Evolutionary conservation across 805 yeast genomes (phyloP).

Genomic region (Metschnikowia lunata): DNA sequence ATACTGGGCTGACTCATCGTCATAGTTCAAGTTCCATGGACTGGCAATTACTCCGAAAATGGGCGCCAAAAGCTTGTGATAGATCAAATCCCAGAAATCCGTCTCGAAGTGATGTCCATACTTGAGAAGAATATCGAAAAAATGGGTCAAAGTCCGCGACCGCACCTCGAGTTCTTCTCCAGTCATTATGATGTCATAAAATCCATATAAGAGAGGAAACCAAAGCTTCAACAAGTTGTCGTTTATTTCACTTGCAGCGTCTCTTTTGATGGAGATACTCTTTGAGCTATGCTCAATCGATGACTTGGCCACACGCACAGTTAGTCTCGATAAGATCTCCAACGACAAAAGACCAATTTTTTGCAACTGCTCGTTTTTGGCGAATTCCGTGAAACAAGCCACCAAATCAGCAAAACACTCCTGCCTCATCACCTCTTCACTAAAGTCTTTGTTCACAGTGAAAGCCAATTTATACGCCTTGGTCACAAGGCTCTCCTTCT

Average conservation of each 20-base stretch:
- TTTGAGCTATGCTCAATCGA: conserved; percentile 22
- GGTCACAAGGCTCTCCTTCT: conserved; percentile 53
- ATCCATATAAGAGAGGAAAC: conserved; percentile 84
- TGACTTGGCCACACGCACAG: conserved; percentile 52
- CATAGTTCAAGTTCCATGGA: conserved; percentile 63
- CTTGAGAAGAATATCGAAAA: conserved; percentile 76
- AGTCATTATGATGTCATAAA: conserved; percentile 85
- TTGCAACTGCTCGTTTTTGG: conserved; percentile 81
- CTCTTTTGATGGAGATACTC: conserved; percentile 8
- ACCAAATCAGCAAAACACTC: conserved; percentile 67
- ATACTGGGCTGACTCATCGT: conserved; percentile 35
- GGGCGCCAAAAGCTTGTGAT: conserved; percentile 79
- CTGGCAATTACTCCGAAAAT: conserved; percentile 76
- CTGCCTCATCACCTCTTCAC: conserved; percentile 60
- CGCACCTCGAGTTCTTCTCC: conserved; percentile 94
- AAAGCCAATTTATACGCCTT: conserved; percentile 62
- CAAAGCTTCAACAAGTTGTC: conserved; percentile 54
- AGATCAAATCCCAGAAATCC: conserved; percentile 78
- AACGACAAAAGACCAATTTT: conserved; percentile 76
- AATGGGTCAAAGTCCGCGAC: conserved; percentile 74
- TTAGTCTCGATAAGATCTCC: conserved; percentile 62
- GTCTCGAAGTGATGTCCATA: conserved; percentile 74
- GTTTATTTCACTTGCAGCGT: conserved; percentile 12
- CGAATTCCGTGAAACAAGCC: conserved; percentile 71
- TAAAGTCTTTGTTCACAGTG: conserved; percentile 56